Evolutionary conservation across 2,329 filamentous ascomycete genomes (phyloP), one percentile per base, ranked within the genome.

Genomic region (Penicillium verrucosum): DNA sequence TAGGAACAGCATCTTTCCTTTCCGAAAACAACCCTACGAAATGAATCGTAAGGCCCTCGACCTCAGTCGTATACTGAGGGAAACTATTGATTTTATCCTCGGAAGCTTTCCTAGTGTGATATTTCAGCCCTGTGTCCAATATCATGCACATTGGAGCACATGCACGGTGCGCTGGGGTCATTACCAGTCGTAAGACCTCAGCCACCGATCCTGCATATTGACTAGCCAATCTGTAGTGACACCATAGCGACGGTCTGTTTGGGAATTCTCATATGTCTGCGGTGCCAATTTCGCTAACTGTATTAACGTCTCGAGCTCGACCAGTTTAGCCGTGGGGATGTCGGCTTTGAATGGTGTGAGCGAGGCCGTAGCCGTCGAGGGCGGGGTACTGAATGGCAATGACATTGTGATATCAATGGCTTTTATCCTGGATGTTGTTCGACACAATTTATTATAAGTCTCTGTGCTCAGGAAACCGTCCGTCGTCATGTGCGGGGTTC

Each of bases 1-100:
- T 61, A 0, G 81, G 81, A 7, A 80, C 71, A 0, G 81, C 81
- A 64, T 78, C 72, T 5, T 68, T 50, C 14, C 74, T 77, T 51
- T 73, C 60, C 0, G 79, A 82, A 58, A 81, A 81, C 0, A 82
- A 68, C 2, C 77, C 80, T 0, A 74, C 65, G 60, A 82, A 82
- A 64, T 82, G 80, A 43, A 82, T 68, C 1, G 68, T 63, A 44
- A 77, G 49, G 25, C 80, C 76, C 11, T 73, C 70, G 49, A 83
- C 71, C 0, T 69, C 59, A 0, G 73, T 68, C 2, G 69, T 80
- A 70, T 77, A 84, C 58, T 83, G 80, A 2, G 80, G 80, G 43
- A 80, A 79, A 12, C 69, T 73, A 63, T 83, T 83, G 61, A 82
- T 77, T 16, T 75, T 70, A 40, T 73, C 64, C 61, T 77, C 70